Percentiles rank a stretch among this genome's conserved stretches.
phyloP scores from a whole-genome alignment of 129 eudicot genomes.

The Ambrosia trifida region DNA sequence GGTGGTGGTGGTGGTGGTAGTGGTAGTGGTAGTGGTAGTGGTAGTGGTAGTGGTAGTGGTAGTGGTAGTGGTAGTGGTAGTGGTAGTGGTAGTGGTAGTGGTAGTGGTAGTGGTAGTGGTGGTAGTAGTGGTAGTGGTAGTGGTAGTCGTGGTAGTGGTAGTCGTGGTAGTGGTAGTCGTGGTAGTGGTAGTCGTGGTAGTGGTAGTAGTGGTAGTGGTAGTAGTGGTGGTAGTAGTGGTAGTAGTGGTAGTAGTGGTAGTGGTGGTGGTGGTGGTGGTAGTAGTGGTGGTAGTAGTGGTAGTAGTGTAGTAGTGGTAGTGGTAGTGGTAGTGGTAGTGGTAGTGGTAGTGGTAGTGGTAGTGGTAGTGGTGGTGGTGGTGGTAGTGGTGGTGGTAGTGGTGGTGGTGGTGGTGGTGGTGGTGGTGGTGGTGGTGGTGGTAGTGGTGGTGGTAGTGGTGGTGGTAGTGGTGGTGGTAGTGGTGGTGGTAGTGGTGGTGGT shows the following conservation, averaged over 20 bases:
- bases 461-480: not conserved
- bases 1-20: too few relatives aligned
- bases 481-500: not conserved
- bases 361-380: not conserved
- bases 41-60: too few relatives aligned
- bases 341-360: not conserved
- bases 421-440: not conserved
- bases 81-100: too few relatives aligned
- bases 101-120: too few relatives aligned
- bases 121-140: too few relatives aligned
- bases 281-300: not conserved
- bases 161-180: too few relatives aligned
- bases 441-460: not conserved
- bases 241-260: not conserved
- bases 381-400: not conserved
- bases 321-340: not conserved
- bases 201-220: not conserved
- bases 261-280: not conserved
- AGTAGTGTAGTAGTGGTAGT: not conserved
- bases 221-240: not conserved
- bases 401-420: not conserved
- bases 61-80: too few relatives aligned
- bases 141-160: too few relatives aligned
- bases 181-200: too few relatives aligned
- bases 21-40: too few relatives aligned